phyloP scores from a whole-genome alignment of 805 yeast genomes.

The Soucietia sequanensis region DNA sequence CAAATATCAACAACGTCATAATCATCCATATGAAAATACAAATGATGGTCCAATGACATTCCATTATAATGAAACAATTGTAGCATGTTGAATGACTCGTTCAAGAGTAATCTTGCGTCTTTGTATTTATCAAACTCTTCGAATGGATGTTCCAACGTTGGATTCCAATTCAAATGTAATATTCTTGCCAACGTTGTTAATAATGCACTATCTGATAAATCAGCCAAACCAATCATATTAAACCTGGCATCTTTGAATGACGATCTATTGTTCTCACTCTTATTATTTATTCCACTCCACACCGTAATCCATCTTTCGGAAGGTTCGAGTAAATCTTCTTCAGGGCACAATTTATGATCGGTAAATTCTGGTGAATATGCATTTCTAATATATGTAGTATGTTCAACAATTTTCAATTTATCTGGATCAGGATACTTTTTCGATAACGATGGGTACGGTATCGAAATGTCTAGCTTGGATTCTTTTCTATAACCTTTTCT shows the following conservation, averaged over 20 bases:
- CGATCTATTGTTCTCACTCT: constrained; percentile 12
- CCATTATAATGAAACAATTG: constrained; percentile 43
- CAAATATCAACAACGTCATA: constrained; percentile 25
- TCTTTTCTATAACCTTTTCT: constrained; percentile 12
- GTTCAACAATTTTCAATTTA: constrained; percentile 22
- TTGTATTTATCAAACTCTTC: constrained; percentile 30
- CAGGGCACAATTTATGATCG: constrained; percentile 31
- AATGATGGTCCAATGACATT: constrained; percentile 45
- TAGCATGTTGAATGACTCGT: constrained; percentile 29
- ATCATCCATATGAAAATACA: constrained; percentile 37
- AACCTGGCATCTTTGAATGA: constrained; percentile 22
- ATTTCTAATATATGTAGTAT: constrained; percentile 37
- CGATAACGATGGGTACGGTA: constrained; percentile 16
- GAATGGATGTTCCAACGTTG: constrained; percentile 29
- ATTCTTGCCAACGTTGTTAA: constrained; percentile 42
- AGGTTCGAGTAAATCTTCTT: constrained; percentile 28
- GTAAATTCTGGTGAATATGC: constrained; percentile 38
- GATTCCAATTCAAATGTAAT: constrained; percentile 43
- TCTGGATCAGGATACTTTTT: constrained; percentile 26
- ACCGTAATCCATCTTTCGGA: constrained; percentile 42
- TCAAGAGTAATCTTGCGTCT: constrained; percentile 32
- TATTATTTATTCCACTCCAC: constrained; percentile 32
- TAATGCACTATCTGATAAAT: constrained; percentile 36
- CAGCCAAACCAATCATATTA: constrained; percentile 37
- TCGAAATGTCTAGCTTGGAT: constrained; percentile 9